Base-by-base conservation (phyloP, 2,329 filamentous ascomycete genomes). In the Exophiala calicioides region DNA sequence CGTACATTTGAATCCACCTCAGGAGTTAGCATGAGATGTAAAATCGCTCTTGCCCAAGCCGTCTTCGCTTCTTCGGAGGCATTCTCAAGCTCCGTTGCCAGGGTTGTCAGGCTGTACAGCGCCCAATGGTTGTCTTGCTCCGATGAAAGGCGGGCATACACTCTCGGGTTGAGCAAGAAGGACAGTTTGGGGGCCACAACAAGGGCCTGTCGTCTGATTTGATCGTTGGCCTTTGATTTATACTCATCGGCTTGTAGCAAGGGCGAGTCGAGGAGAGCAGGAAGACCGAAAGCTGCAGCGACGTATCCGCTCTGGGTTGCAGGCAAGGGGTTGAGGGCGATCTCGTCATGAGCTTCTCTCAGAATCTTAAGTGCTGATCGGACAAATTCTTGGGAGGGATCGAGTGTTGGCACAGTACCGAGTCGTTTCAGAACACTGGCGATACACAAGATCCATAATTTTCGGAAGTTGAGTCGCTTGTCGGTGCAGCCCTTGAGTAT, bases 241-340 rank as follows among this genome's bases (percentile, higher is more conserved):
- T 38, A 52, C 21, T 74, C 55, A 76, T 75, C 2, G 76, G 66
- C 20, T 18, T 27, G 16, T 23, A 56, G 12, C 7, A 56, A 37
- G n/a, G 44, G 33, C 7, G 50, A 24, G 16, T 56, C 46, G 74
- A 77, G 26, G 13, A 55, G 43, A 4, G 49, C 56, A 19, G 50
- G 49, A 23, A 59, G 40, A n/a, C 50, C 82, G 65, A 88, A 90
- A 30, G 86, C 89, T 24, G 84, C 84, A 10, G 86, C 83, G 42
- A 94, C 78, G n/a, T 90, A 75, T 8, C 90, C 90, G 59, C 76
- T 91, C 64, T 96, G 91, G 2, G 85, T 82, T 18, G 90, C 84
- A 27, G 85, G 78, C 3, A 89, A 68, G 2, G 91, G 84, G 66
- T 95, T 97, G 18, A 84, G 75, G 32, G 80, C 72, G 12, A 90